Conservation (phyloP, 768 basidiomycete genomes). For the Butyriboletus loyo region DNA sequence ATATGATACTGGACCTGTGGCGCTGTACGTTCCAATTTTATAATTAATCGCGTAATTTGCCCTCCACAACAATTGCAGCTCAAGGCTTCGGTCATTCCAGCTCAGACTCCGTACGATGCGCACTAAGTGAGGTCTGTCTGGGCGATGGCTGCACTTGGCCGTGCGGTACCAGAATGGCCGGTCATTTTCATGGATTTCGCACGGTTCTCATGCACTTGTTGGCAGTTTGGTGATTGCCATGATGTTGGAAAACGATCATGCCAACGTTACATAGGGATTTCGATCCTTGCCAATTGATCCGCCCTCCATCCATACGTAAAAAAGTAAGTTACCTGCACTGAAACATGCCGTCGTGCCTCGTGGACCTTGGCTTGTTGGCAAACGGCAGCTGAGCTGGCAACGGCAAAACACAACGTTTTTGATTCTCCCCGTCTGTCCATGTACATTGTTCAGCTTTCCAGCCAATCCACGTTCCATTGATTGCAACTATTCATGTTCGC, state of each 20-base stretch:
- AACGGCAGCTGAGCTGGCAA: not conserved
- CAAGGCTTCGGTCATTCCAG: not conserved
- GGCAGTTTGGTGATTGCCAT: too few relatives aligned
- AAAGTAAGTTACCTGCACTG: not conserved
- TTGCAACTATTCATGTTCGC: not conserved
- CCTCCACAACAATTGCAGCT: not conserved
- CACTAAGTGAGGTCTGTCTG: not conserved
- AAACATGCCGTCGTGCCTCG: conserved; percentile 9
- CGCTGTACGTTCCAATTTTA: not conserved
- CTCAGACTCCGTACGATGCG: not conserved
- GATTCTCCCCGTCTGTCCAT: not conserved
- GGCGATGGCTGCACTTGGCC: not conserved
- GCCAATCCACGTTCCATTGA: not conserved
- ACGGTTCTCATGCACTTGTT: not conserved
- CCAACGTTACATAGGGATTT: not conserved
- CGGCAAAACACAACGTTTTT: conserved; percentile 11
- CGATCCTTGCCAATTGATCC: not conserved
- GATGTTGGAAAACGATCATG: not conserved
- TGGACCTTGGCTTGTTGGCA: conserved; percentile 19
- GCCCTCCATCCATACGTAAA: conserved; percentile 1
- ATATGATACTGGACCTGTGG: not conserved
- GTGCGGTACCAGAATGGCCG: conserved; percentile 1
- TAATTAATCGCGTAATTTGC: not conserved
- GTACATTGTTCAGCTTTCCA: not conserved
- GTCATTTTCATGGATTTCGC: too few relatives aligned